Base-by-base conservation (phyloP, 306 rosid genomes). In the Quercus suber region DNA sequence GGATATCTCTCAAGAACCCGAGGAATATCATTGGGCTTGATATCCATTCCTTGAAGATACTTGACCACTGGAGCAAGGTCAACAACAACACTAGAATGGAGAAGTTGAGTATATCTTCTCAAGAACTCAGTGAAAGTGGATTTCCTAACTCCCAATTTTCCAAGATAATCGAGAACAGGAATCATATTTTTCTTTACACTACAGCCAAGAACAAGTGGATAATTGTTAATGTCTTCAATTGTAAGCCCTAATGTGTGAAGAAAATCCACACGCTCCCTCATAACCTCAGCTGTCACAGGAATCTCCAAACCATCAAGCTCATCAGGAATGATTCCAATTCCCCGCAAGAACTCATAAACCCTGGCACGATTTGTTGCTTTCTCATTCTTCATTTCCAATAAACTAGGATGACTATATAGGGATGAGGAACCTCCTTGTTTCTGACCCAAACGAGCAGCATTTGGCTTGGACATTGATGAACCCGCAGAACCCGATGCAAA, bases 241-340 rank as follows among this genome's bases (percentile, higher is more conserved):
- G 98, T 82, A 80, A 93, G 98, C 79, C 98, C 99, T 69, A 96
- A 82, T 64, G 75, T 91, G 69, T 82, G 93, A 75, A 96, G 99
- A 90, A 95, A 96, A 87, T 96, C 93, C 1, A 96, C 85, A 1
- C 99, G 97, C 77, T 93, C 97, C 85, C 85, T 89, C 98, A 93
- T 93, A 80, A 96, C 94, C 59, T 93, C 97, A 57, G 87, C 94
- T 4, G 98, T 86, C 72, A 91, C 98, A 30, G 97, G 98, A 84
- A 96, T 98, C 76, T 96, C 99, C 87, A 96, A 83, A 33, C 98
- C 99, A 79, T 96, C 99, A 81, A 96, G 99, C 86, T 96, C 99
- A 87, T 91, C 97, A 76, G 98, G 99, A 78, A 89, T 87, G 75
- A 96, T 75, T 41, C 99, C 99, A 80, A 93, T 86, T 37, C 86